Base-by-base conservation (phyloP, 768 basidiomycete species). In the Hypholoma sublateritium region DNA sequence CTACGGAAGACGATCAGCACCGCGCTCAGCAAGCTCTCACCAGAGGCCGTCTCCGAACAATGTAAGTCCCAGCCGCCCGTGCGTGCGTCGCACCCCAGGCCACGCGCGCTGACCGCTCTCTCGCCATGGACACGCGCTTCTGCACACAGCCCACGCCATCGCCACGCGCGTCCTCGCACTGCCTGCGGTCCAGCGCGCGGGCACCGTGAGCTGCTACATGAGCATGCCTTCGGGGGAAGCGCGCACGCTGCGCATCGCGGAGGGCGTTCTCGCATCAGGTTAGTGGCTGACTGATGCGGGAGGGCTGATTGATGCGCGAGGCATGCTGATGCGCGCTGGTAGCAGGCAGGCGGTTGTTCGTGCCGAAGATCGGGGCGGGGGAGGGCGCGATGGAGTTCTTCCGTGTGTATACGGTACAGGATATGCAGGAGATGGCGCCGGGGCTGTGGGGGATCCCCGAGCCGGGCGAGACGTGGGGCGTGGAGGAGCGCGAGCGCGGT, bases 371-470 rank as follows among this genome's bases (percentile, higher is more conserved):
- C 47, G 72, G 69, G 34, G 68, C 74, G 0, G 73, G 70, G 42
- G 74, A 74, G 16, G 74, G 75, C 14, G 67, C 66, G 16, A 92
- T 93, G 88, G 81, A 89, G 53, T 80, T 91, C 47, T 71, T 91
- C 39, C 80, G 79, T 55, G 70, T 91, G 14, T 81, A 88, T 61
- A 79, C 76, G 50, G 69, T 75, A 17, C 74, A 81, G 2, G 91
- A 93, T 69, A 73, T 89, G 5, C 67, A 70, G 0, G 70, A 78
- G 0, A 74, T 93, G 16, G 83, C 84, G 0, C 70, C 65, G 37
- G 89, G 89, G 1, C 64, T 78, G 28, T 93, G 91, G 91, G 90
- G 87, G 0, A 91, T 93, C 64, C 82, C 79, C 59, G 88, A 93
- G 62, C 90, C 90, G 0, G 73, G 70, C 0, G 60, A 60, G 5